A percentile compares a stretch with the other conserved stretches of the same genome.
Evolutionary conservation across 371 early-diverging fungal genomes (phyloP).

Genomic region (Mortierella sp.): DNA sequence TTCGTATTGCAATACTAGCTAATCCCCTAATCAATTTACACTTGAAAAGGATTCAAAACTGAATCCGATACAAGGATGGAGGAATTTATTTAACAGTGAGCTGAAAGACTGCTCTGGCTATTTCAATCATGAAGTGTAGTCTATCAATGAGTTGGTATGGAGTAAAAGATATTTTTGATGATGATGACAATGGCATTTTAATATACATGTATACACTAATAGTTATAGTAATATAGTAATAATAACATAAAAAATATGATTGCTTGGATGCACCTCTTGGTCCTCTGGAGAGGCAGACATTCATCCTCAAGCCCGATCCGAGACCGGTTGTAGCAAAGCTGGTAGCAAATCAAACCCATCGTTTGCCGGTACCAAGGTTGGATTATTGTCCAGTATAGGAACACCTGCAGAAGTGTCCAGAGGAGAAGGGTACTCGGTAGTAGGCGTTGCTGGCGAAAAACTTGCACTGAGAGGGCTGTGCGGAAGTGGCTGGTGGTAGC

Average conservation of each 20-base stretch:
- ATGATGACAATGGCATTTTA: background rate
- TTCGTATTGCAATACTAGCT: no score
- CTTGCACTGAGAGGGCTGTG: slow-evolving; percentile 23
- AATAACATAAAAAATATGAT: background rate
- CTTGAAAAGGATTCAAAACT: no score
- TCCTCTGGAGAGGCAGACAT: no score
- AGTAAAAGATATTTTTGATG: background rate
- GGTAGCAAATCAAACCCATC: background rate
- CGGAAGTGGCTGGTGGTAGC: background rate
- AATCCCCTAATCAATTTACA: no score
- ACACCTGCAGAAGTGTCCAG: background rate
- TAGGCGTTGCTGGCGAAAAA: slow-evolving; percentile 8
- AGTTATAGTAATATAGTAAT: background rate
- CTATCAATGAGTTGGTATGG: background rate
- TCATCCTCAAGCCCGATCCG: background rate
- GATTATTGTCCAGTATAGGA: background rate
- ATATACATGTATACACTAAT: background rate
- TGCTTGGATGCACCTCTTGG: no score
- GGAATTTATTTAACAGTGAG: no score
- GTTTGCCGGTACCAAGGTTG: background rate
- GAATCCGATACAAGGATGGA: no score
- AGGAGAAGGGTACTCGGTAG: slow-evolving; percentile 6
- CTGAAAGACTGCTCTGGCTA: no score
- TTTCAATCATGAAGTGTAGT: background rate
- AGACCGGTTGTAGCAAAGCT: background rate